Evolutionary conservation across 1,284 basidiomycete genomes (phyloP).

Genomic region (Dichomitus squalens): DNA sequence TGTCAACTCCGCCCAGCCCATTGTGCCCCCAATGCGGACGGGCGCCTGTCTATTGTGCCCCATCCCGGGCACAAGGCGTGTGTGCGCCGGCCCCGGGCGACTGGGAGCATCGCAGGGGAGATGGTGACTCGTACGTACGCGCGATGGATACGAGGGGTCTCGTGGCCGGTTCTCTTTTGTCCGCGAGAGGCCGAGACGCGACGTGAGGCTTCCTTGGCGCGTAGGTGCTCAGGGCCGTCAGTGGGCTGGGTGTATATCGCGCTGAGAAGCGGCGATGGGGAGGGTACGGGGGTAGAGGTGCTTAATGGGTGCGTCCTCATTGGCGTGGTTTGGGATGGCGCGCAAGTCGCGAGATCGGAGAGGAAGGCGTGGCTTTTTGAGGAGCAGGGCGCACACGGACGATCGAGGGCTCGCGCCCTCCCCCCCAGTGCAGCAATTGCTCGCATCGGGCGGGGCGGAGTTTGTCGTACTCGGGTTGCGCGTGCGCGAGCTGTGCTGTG

Average conservation of each 20-base stretch:
- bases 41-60: constrained; percentile 11
- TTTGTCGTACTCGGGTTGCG: background rate
- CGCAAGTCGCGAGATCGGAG: background rate
- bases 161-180: background rate
- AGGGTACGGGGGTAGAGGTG: background rate
- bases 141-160: background rate
- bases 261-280: background rate
- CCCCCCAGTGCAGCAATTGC: background rate
- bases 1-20: constrained; percentile 22
- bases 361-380: background rate
- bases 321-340: background rate
- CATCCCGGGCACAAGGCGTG: background rate
- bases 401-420: too few relatives aligned
- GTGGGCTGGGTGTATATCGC: background rate
- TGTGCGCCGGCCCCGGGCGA: background rate
- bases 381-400: background rate
- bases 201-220: too few relatives aligned
- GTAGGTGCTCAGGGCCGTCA: constrained; percentile 1
- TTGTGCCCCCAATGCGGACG: constrained; percentile 18
- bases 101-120: background rate
- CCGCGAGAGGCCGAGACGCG: too few relatives aligned
- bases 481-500: background rate
- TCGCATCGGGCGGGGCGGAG: background rate
- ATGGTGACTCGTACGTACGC: background rate
- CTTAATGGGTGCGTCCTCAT: background rate